Evolutionary conservation across 1,284 basidiomycete genomes (phyloP).

Genomic region (Leccinum solheimii): DNA sequence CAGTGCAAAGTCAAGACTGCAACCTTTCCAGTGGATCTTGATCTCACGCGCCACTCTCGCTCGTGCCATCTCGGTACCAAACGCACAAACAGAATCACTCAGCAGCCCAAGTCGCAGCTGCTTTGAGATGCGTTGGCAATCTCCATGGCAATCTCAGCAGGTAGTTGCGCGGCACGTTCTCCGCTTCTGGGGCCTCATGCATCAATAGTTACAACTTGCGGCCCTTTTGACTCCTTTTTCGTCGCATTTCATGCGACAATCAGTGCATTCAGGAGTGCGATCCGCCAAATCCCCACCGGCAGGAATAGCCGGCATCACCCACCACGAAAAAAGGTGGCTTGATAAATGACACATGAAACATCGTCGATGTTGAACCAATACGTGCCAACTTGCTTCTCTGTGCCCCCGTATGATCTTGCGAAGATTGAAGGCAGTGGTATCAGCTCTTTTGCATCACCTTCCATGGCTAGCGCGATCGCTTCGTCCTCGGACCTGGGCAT

Average conservation of each 20-base stretch:
- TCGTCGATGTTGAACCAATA: too few species aligned
- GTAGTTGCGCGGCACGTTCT: too few species aligned
- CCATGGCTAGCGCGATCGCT: neutral
- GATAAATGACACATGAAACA: neutral
- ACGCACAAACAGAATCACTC: too few species aligned
- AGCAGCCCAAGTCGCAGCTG: too few species aligned
- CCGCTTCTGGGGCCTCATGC: too few species aligned
- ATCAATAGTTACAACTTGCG: too few species aligned
- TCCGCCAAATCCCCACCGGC: neutral
- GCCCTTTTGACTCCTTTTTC: neutral
- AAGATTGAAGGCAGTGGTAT: neutral
- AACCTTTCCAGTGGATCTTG: too few species aligned
- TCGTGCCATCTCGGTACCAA: too few species aligned
- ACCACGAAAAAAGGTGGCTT: neutral
- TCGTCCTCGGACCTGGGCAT: neutral
- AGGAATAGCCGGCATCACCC: neutral
- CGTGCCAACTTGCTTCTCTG: neutral
- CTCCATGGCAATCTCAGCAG: too few species aligned
- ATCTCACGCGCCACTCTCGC: too few species aligned
- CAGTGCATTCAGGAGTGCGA: neutral
- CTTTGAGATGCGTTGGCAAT: too few species aligned
- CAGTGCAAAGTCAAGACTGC: too few species aligned
- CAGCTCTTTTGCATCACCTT: neutral
- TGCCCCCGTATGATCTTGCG: neutral
- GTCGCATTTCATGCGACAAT: neutral